phyloP scores from a whole-genome alignment of 306 rosid species.

The Cicer pinnatifidum region DNA sequence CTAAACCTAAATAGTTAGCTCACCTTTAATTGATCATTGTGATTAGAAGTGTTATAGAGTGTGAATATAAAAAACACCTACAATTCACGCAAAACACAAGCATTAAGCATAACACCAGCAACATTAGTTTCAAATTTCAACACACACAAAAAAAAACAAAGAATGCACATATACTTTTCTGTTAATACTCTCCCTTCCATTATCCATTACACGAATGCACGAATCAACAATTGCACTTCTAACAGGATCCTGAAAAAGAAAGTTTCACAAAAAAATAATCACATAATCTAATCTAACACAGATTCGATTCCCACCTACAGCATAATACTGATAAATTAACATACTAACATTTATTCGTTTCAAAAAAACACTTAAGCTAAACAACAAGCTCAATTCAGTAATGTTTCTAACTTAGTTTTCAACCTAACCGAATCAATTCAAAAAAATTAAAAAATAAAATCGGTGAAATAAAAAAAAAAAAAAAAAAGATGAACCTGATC shows the following conservation, averaged over 20 bases:
- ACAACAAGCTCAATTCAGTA: slow-evolving; percentile 27
- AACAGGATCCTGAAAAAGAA: slow-evolving; percentile 69
- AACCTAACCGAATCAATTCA: slow-evolving; percentile 4
- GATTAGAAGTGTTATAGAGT: slow-evolving; percentile 75
- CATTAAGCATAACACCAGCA: slow-evolving; percentile 13
- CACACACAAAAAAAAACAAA: neutral
- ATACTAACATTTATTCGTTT: too few relatives aligned
- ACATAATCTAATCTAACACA: slow-evolving; percentile 16
- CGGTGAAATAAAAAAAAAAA: neutral
- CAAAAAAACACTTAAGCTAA: neutral
- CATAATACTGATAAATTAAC: too few relatives aligned
- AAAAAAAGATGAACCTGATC: slow-evolving; percentile 52
- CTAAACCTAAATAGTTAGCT: slow-evolving; percentile 26
- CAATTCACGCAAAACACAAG: slow-evolving; percentile 41
- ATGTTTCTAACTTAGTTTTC: neutral
- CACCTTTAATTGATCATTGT: slow-evolving; percentile 87
- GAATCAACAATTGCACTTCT: slow-evolving; percentile 86
- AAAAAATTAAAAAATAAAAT: neutral
- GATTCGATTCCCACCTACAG: neutral
- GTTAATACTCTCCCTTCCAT: slow-evolving; percentile 85
- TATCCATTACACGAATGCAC: slow-evolving; percentile 75
- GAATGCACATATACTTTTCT: slow-evolving; percentile 63
- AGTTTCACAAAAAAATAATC: slow-evolving; percentile 26
- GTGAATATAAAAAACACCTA: slow-evolving; percentile 87
- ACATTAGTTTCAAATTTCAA: slow-evolving; percentile 13